Conservation (phyloP, 805 yeast species). For the Yamadazyma kitorensis region DNA sequence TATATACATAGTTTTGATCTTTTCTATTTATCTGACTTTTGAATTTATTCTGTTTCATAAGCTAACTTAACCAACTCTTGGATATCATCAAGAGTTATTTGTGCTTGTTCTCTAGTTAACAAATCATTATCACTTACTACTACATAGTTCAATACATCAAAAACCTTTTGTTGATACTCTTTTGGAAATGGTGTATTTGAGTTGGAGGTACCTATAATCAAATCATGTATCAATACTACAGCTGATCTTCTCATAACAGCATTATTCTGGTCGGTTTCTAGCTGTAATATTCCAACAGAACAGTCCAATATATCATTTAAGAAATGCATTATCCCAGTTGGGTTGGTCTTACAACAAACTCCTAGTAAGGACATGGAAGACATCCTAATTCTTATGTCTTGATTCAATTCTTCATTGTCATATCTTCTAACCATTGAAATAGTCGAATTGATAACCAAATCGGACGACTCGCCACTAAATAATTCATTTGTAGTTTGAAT, state of each 20-base stretch:
- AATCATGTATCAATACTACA: constrained; percentile 61
- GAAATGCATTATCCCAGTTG: constrained; percentile 47
- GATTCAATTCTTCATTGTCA: constrained; percentile 20
- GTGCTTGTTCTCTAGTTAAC: constrained; percentile 59
- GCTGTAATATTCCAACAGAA: constrained; percentile 67
- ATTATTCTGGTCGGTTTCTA: constrained; percentile 45
- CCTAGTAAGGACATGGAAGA: constrained; percentile 89
- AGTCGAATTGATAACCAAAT: constrained; percentile 41
- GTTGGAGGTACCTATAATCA: constrained; percentile 46
- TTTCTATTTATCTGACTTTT: constrained; percentile 1
- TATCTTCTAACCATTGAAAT: constrained; percentile 36
- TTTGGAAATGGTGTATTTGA: constrained; percentile 49
- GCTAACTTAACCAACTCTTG: constrained; percentile 23
- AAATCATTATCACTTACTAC: constrained; percentile 52
- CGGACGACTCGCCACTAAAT: constrained; percentile 44
- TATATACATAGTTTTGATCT: neutral
- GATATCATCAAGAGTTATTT: constrained; percentile 28
- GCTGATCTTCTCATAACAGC: constrained; percentile 74
- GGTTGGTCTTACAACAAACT: constrained; percentile 55
- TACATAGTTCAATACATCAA: constrained; percentile 42
- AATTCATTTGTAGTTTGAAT: constrained; percentile 49
- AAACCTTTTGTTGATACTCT: constrained; percentile 43
- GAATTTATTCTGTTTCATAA: constrained; percentile 6
- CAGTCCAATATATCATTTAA: constrained; percentile 68
- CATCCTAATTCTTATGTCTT: constrained; percentile 68